Evolutionary conservation across 2,329 filamentous ascomycete species (phyloP), one percentile per base, ranked within the genome.

Genomic region (Aspergillus chevalieri): DNA sequence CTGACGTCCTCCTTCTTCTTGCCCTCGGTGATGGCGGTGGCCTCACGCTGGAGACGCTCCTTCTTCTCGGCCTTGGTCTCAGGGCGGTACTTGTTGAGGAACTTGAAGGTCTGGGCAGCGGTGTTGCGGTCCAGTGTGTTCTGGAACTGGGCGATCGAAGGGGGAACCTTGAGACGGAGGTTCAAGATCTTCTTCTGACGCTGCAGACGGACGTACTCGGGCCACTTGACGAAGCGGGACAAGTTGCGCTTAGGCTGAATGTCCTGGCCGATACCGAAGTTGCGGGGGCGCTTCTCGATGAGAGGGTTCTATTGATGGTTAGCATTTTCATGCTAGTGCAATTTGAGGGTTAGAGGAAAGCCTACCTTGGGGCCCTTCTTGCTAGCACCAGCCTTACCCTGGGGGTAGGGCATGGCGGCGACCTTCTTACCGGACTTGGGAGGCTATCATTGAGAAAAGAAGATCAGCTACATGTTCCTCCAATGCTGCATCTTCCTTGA

Each of bases 361-460:
- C n/a, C 6, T 74, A 97, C 93, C 91, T 97, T 98, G 68, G 89
- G 83, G 64, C 83, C 81, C 87, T 97, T 98, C 88, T 96, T 96
- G 69, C 80, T 80, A 59, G 74, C 70, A 69, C 83, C 83, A 79
- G 91, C 89, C 85, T 94, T 95, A 71, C 85, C 83, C 81, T 91
- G 85, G 73, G 90, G 88, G 85, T 95, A 95, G 75, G 93, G 93
- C 79, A 93, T 90, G 74, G 93, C 81, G 69, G 93, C 93, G 78
- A 89, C 86, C 84, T 96, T 97, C 88, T 96, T 97, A 82, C 90
- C 90, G 70, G 74, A 69, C 82, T 97, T 98, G 74, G 92, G 88
- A 87, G 93, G 89, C 93, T 97, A 81, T 97, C 91, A 97, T 97
- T 93, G 92, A 97, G 92, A 89, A 94, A 56, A 93, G 87, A 95